phyloP scores from a whole-genome alignment of 768 basidiomycete genomes.

The Suillus subalutaceus region DNA sequence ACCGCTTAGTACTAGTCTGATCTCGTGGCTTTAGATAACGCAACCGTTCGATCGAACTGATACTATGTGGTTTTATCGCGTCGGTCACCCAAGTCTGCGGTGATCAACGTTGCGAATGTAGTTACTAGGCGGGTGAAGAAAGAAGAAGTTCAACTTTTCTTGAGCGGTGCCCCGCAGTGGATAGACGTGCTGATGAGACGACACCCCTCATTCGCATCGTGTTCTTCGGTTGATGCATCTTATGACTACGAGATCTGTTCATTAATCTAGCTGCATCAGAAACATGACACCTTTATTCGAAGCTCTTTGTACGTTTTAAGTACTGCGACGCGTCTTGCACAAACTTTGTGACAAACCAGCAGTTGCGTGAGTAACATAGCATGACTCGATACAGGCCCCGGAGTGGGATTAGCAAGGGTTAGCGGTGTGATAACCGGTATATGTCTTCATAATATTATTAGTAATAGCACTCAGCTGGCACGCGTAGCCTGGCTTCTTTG shows the following conservation, averaged over 20 bases:
- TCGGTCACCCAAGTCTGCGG: conserved; percentile 83
- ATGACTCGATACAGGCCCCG: neutral
- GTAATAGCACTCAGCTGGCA: no score
- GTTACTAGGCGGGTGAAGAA: conserved; percentile 90
- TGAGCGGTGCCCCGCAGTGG: conserved; percentile 72
- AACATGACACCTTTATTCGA: neutral
- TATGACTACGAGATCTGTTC: neutral
- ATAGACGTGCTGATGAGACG: neutral
- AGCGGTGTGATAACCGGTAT: no score
- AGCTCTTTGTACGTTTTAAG: neutral
- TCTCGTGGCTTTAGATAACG: conserved; percentile 65
- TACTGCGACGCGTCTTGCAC: neutral
- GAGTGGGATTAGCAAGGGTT: no score
- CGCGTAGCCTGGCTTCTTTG: no score
- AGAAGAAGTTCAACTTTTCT: conserved; percentile 80
- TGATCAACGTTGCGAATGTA: conserved; percentile 84
- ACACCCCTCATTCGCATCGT: neutral
- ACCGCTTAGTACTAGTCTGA: neutral
- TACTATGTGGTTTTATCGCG: conserved; percentile 79
- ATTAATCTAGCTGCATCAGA: neutral
- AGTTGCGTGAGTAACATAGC: neutral
- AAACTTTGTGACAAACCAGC: neutral
- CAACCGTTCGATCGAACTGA: conserved; percentile 92
- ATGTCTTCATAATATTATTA: no score
- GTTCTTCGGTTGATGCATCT: neutral